A percentile compares a stretch with the other conserved stretches of the same genome.
phyloP scores from a whole-genome alignment of 2,329 filamentous ascomycete species.

The Orbilia javanica region DNA sequence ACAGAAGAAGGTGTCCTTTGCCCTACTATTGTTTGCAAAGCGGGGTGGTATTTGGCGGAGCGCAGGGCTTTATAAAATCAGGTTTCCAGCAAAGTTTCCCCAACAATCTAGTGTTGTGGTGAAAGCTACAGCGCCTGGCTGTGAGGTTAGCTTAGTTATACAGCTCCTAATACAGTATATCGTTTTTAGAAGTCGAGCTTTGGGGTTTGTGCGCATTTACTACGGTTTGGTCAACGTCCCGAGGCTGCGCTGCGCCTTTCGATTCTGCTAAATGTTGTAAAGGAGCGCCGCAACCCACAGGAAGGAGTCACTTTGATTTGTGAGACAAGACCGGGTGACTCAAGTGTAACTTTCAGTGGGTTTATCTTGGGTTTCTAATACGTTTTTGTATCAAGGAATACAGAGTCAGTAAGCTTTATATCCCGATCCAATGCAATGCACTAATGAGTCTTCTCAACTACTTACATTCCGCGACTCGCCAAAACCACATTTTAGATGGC shows the following conservation, averaged over 20 bases:
- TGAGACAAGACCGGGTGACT: slow-evolving; percentile 24
- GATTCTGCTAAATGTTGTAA: not conserved
- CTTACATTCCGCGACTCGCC: no score
- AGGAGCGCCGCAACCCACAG: slow-evolving; percentile 10
- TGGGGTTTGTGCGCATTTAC: slow-evolving; percentile 21
- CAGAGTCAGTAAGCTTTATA: not conserved
- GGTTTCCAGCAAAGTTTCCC: no score
- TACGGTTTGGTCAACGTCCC: no score
- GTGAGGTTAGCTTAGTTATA: no score
- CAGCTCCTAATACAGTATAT: not conserved
- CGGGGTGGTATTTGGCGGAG: not conserved
- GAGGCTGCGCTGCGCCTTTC: no score
- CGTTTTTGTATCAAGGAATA: no score
- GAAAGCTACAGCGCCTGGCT: no score
- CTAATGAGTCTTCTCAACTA: not conserved
- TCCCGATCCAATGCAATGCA: slow-evolving; percentile 15
- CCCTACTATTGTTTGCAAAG: not conserved
- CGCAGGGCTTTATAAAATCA: not conserved
- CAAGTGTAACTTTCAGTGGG: no score
- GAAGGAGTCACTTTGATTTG: slow-evolving; percentile 32
- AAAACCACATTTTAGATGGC: not conserved
- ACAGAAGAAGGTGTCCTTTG: not conserved
- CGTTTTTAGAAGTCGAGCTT: slow-evolving; percentile 41
- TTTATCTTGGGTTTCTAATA: no score
- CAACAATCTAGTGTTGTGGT: no score